Conservation (phyloP, 163 green algal species). For the Scenedesmus sp. region DNA sequence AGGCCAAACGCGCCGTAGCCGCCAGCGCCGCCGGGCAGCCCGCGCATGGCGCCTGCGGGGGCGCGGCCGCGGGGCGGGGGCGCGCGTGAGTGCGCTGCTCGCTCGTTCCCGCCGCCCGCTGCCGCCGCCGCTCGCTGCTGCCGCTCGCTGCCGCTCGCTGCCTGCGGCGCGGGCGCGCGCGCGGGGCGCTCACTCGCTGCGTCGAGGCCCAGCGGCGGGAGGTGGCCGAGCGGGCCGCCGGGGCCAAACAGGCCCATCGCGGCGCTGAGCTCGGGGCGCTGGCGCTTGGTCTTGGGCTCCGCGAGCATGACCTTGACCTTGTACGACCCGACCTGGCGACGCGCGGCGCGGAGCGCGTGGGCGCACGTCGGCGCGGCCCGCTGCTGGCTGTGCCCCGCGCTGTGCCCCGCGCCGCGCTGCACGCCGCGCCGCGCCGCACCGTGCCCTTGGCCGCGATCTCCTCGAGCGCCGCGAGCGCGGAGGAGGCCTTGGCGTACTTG, state of each 20-base stretch:
- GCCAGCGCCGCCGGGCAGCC: constrained; percentile 14
- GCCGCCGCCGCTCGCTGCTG: neutral
- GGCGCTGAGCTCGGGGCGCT: neutral
- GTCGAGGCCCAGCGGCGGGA: constrained; percentile 15
- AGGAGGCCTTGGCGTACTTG: constrained; percentile 87
- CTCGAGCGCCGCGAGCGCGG: constrained; percentile 81
- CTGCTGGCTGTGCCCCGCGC: too few species aligned
- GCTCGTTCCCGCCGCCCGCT: neutral
- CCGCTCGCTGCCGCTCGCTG: neutral
- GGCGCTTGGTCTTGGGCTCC: constrained; percentile 85
- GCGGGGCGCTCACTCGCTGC: constrained; percentile 23
- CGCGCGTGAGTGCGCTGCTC: neutral
- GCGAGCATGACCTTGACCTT: constrained; percentile 95
- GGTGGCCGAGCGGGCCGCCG: constrained; percentile 1
- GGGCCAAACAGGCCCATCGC: constrained; percentile 27
- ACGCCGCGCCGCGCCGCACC: constrained; percentile 58
- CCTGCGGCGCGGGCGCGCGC: too few species aligned
- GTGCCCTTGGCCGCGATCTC: constrained; percentile 67
- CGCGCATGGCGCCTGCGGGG: constrained; percentile 19
- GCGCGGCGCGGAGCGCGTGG: too few species aligned
- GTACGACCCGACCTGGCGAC: constrained; percentile 63
- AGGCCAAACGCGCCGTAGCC: constrained; percentile 30
- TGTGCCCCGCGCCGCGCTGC: too few species aligned
- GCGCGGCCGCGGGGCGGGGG: neutral
- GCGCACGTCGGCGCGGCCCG: too few species aligned